Conservation (phyloP, 495 filamentous ascomycete genomes). For the Neurospora sp. region DNA sequence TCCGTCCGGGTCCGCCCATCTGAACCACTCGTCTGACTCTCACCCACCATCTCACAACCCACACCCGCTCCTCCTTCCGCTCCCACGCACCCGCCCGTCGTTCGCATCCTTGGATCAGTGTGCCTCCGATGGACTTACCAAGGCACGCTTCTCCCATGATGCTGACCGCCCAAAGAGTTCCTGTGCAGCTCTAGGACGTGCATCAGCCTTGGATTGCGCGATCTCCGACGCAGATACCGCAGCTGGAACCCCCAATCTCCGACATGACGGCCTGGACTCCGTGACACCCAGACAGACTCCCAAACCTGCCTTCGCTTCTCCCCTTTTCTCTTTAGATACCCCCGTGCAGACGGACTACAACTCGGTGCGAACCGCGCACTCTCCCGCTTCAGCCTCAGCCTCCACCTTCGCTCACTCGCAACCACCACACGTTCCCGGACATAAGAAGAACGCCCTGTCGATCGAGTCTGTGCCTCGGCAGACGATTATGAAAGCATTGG, state of each 20-base stretch:
- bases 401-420: neutral
- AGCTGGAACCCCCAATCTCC: conserved; percentile 4
- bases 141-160: conserved; percentile 8
- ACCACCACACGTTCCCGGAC: conserved; percentile 20
- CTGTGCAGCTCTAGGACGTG: conserved; percentile 8
- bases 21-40: neutral
- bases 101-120: conserved; percentile 3
- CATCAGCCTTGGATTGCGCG: conserved; percentile 1
- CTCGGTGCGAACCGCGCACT: neutral
- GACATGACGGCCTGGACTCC: conserved; percentile 4
- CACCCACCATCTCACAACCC: neutral
- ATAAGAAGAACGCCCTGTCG: conserved; percentile 53
- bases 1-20: neutral
- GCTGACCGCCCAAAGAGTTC: conserved; percentile 14
- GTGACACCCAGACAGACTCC: conserved; percentile 1
- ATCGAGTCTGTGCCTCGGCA: conserved; percentile 69
- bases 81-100: conserved; percentile 3
- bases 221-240: neutral
- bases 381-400: conserved; percentile 1
- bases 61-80: conserved; percentile 12
- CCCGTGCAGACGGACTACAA: conserved; percentile 3
- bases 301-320: conserved; percentile 4
- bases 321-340: conserved; percentile 3
- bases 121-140: conserved; percentile 16
- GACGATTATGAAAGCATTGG: conserved; percentile 81